Evolutionary conservation across 495 filamentous ascomycete species (phyloP), one percentile per base, ranked within the genome.

Genomic region (Emericellopsis terricola): DNA sequence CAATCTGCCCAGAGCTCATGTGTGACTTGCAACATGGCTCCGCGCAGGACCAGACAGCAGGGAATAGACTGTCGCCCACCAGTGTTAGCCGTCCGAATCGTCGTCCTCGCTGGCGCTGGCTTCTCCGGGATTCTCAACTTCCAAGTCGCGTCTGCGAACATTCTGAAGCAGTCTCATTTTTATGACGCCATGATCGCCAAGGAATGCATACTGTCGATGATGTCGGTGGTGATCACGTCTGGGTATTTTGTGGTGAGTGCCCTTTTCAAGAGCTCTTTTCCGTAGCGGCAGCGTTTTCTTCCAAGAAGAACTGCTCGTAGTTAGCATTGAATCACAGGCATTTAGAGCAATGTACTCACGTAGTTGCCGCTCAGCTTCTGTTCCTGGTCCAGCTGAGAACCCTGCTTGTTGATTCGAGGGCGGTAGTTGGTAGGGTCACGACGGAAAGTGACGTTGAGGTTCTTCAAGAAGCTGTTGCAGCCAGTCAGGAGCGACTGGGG

Each of bases 391-490:
- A 94, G 62, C 59, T 96, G 91, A 52, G 78, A 85, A 53, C 92
- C 74, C 46, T 73, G 60, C 70, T 97, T 97, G 71, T 97, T 97
- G 69, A 97, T 97, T 54, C 91, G 80, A 28, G 91, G 89, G 20
- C 89, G 71, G 65, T 72, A 97, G 46, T 85, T 93, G 58, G 79
- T 91, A 39, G 91, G 87, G 52, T 96, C 91, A 45, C 91, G 83
- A 47, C 91, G 81, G 75, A 96, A 97, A 11, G 89, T 96, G 43
- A 96, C 89, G 48, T 96, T 84, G 36, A 97, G 62, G 51, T 78
- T 93, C 69, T 87, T 78, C 49, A 97, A 57, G 70, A 97, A 96
- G 40, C 68, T 70, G 68, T 97, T 97, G 71, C 91, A 97, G 39
- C 89, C 91, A 23, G 84, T 92, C 45, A 97, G 71, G 29, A 96